Evolutionary conservation across 202 grass and related monocot genomes (phyloP).

Genomic region (Dendrocalamus latiflorus): DNA sequence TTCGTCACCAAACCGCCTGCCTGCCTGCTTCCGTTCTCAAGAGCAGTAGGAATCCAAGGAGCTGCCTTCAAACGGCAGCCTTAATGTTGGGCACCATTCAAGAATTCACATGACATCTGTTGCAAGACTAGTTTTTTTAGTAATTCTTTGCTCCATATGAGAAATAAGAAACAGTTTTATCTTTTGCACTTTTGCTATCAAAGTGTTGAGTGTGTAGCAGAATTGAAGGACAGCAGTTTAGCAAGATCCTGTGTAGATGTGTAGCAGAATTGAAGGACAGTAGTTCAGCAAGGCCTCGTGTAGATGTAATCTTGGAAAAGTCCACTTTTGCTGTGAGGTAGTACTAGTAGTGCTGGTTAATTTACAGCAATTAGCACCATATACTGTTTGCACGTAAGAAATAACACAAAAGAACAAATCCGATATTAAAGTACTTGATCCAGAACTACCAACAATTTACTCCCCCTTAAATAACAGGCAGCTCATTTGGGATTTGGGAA

Average conservation of each 20-base stretch:
- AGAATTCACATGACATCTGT: conserved; percentile 41
- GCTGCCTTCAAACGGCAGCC: conserved; percentile 21
- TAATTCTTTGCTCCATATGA: neutral
- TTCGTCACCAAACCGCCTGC: conserved; percentile 18
- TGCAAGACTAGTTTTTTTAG: conserved; percentile 8
- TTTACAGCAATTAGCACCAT: conserved; percentile 12
- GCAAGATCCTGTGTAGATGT: neutral
- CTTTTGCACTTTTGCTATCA: conserved; percentile 22
- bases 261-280: neutral
- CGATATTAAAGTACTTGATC: conserved; percentile 15
- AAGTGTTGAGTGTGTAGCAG: neutral
- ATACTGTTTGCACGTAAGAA: neutral
- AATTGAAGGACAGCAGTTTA: too few species aligned
- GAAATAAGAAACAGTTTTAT: neutral
- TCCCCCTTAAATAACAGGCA: neutral
- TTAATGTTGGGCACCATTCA: conserved; percentile 12
- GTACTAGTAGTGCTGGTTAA: neutral
- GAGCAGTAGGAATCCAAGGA: conserved; percentile 34
- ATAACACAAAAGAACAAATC: conserved; percentile 6
- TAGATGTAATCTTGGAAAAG: neutral
- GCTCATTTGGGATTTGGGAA: neutral
- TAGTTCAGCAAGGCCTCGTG: conserved; percentile 7
- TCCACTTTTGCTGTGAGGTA: neutral
- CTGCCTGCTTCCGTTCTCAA: conserved; percentile 6
- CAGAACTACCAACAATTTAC: neutral